Percentiles rank a stretch among this genome's conserved stretches.
These are phyloP conservation scores for Bondarzewia mesenterica DNA, from an alignment of 1,284 basidiomycete species.

Conservation along the genomic window DNA sequence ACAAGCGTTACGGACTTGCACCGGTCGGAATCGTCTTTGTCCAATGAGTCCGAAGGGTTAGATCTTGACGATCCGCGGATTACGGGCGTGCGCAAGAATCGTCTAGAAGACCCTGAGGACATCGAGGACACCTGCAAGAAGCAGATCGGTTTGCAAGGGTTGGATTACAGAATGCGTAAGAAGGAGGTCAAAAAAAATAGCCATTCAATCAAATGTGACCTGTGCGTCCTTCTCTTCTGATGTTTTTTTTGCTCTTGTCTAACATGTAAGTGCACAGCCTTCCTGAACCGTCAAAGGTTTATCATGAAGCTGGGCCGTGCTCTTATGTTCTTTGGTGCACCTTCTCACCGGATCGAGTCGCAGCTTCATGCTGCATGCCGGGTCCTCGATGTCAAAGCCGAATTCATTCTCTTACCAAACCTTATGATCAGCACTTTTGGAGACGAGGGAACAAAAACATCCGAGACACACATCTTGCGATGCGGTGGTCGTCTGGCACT, in stretches of 20 bases:
- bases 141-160: not conserved
- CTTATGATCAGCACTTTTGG: conserved; percentile 82
- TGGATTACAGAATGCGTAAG: not conserved
- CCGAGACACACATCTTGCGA: conserved; percentile 79
- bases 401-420: conserved; percentile 73
- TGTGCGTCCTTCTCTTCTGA: conserved; percentile 32
- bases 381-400: conserved; percentile 77
- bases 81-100: not conserved
- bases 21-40: not conserved
- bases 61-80: not conserved
- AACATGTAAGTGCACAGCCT: conserved; percentile 28
- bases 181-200: not conserved
- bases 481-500: conserved; percentile 67
- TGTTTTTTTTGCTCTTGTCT: not conserved
- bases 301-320: conserved; percentile 55
- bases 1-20: not conserved
- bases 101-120: not conserved
- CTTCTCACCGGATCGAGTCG: conserved; percentile 63
- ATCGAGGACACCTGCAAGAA: not conserved
- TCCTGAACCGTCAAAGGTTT: conserved; percentile 51
- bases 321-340: conserved; percentile 65
- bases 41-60: not conserved
- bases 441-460: conserved; percentile 68
- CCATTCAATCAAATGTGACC: conserved; percentile 50
- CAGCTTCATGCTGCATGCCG: conserved; percentile 68